Evolutionary conservation across 139 green algal species (phyloP).

Genomic region (Tetraselmis chui): DNA sequence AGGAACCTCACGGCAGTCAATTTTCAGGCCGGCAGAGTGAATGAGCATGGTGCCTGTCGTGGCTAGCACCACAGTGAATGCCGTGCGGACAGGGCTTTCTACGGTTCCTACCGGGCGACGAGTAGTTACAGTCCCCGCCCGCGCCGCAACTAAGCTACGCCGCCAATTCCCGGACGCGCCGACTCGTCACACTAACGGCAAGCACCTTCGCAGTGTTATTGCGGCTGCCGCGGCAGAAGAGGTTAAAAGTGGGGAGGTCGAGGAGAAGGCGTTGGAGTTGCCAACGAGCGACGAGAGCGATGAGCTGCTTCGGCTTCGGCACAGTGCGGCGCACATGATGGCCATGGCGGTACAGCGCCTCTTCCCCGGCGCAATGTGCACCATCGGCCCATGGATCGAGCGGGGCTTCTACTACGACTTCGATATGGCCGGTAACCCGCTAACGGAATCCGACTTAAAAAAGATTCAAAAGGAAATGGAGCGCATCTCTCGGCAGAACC

Average conservation of each 20-base stretch:
- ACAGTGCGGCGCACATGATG: conserved; percentile 94
- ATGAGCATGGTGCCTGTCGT: too few relatives aligned
- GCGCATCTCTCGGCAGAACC: conserved; percentile 62
- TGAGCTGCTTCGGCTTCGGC: conserved; percentile 71
- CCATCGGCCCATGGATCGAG: conserved; percentile 93
- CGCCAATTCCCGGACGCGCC: too few relatives aligned
- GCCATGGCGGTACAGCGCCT: conserved; percentile 95
- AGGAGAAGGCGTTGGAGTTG: conserved; percentile 22
- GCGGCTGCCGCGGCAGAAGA: not conserved
- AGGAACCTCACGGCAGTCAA: too few relatives aligned
- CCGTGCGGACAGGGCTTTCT: too few relatives aligned
- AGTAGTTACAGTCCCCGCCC: too few relatives aligned
- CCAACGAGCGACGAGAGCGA: conserved; percentile 70
- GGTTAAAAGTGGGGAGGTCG: not conserved
- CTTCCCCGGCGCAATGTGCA: conserved; percentile 78
- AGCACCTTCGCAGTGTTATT: too few relatives aligned
- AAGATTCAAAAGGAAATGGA: conserved; percentile 93
- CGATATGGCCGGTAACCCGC: conserved; percentile 51
- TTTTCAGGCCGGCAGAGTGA: too few relatives aligned
- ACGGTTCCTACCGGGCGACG: too few relatives aligned
- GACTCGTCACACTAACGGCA: too few relatives aligned
- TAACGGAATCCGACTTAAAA: conserved; percentile 89
- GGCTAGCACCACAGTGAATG: too few relatives aligned
- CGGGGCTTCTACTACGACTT: conserved; percentile 99
- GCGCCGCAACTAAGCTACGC: too few relatives aligned